Base-by-base conservation (phyloP, 306 rosid genomes). In the Acacia acuminata region DNA sequence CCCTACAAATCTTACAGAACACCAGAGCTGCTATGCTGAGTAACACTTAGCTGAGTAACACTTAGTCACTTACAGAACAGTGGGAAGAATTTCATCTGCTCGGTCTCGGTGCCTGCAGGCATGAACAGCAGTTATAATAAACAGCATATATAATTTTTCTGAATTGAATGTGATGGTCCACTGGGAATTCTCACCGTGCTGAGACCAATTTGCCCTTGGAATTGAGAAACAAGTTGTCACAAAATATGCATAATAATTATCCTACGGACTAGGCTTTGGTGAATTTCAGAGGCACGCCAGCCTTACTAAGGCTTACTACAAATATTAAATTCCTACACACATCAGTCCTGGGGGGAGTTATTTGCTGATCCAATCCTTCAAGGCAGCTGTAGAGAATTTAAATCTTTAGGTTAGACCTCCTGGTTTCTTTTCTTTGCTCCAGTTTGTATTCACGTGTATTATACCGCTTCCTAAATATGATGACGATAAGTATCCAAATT, bases 311-410 rank as follows among this genome's bases (percentile, higher is more conserved):
- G 40, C 40, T 4, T 5, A 36, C 40, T 5, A 36, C 40, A 36
- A 36, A 36, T 5, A 45, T 45, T 45, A 0, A 45, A 45, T 45
- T 45, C 14, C 50, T 45, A 10, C 4, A 79, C 67, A 71, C 76
- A 22, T 84, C 82, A 71, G 86, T 89, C 71, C 73, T 76, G 83
- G 98, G 99, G 91, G 92, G 92, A 93, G 98, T 92, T 71, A 84
- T 81, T 84, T 47, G 53, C 79, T 64, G 63, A 56, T n/a, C 63
- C 25, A 20, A 8, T 56, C 73, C 87, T 84, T 63, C 71, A 60
- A 82, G 82, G 81, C 84, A 83, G 61, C 81, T 75, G 51, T 5
- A 36, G 40, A 5, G 66, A 64, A 73, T 73, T 68, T 56, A 68
- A 56, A 67, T 71, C 65, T 85, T 56, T 75, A 20, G 77, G 81